Base-by-base conservation (phyloP, 345 rosid species). In the Aquilaria yunnanensis region DNA sequence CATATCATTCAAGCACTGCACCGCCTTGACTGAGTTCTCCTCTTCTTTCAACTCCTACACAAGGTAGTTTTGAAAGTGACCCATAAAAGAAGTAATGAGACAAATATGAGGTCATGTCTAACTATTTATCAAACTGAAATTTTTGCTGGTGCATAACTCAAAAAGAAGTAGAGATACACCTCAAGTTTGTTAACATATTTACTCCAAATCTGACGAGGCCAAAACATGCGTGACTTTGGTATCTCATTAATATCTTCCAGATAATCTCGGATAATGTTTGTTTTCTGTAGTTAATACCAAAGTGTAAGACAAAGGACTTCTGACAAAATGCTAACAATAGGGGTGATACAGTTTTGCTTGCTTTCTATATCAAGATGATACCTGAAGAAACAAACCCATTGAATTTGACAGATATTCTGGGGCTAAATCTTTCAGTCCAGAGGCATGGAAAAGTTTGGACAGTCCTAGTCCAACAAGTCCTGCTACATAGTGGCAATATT, bases 301-400 rank as follows among this genome's bases (percentile, higher is more conserved):
- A 70, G 23, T 23, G 23, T 23, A 23, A 23, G 23, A 23, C 23
- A 23, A 23, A 23, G 23, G 23, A 23, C 23, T 23, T 23, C 23
- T 23, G 23, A 23, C 23, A 23, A 23, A 23, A 23, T 1, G 23
- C 23, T 23, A 23, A 23, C 23, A 23, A 23, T 23, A 23, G 23
- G 23, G 23, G 23, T 23, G 23, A 23, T 23, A 23, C 23, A 23
- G 23, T 23, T 23, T 1, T 23, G 31, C 37, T 8, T 29, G 8
- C 58, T 30, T 9, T 37, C 5, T 3, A 37, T 37, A 7, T 37
- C 43, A 37, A 3, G 5, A 47, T 37, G 4, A 3, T 76, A 95
- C 97, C 97, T 95, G 99, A 70, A 95, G 93, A 84, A 95, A 85
- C 73, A 95, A 79, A 48, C 97, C 99, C 97, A 87, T 91, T 14